Percentiles rank a stretch among this genome's conserved stretches.
Evolutionary conservation across 768 basidiomycete genomes (phyloP).

Genomic region (Pholiota conissans): DNA sequence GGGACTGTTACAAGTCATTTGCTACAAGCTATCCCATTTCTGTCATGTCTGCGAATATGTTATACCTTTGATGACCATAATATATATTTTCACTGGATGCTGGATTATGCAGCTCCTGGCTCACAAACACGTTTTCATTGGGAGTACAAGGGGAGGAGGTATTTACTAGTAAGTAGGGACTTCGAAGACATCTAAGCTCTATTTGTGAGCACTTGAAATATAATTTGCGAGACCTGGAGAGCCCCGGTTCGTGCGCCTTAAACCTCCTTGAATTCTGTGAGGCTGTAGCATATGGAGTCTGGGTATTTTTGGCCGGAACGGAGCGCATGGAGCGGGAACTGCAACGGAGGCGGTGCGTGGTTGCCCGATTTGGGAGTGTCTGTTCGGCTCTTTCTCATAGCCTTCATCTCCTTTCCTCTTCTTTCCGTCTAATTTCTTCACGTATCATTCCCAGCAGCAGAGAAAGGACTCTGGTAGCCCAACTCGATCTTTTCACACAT

Average conservation of each 20-base stretch:
- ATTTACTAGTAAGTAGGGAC: no score
- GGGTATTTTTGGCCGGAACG: not conserved
- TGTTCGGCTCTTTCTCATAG: constrained; percentile 8
- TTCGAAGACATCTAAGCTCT: no score
- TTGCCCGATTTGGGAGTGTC: constrained; percentile 3
- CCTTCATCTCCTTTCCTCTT: constrained; percentile 4
- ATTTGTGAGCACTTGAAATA: no score
- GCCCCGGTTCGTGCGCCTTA: no score
- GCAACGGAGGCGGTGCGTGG: not conserved
- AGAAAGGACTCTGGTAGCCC: constrained; percentile 10
- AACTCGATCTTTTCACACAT: constrained; percentile 23
- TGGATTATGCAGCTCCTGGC: not conserved
- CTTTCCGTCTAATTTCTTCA: not conserved
- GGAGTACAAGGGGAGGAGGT: no score
- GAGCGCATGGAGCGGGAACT: not conserved
- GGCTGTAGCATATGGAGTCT: no score
- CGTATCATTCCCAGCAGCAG: not conserved
- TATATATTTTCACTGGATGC: not conserved
- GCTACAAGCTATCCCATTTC: not conserved
- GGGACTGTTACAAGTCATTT: not conserved
- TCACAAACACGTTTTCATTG: no score
- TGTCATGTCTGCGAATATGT: not conserved
- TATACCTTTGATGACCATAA: not conserved
- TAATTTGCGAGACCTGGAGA: no score
- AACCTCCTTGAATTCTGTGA: no score